Base-by-base conservation (phyloP, 2,329 filamentous ascomycete genomes). In the Torrubiellomyces zombiae region DNA sequence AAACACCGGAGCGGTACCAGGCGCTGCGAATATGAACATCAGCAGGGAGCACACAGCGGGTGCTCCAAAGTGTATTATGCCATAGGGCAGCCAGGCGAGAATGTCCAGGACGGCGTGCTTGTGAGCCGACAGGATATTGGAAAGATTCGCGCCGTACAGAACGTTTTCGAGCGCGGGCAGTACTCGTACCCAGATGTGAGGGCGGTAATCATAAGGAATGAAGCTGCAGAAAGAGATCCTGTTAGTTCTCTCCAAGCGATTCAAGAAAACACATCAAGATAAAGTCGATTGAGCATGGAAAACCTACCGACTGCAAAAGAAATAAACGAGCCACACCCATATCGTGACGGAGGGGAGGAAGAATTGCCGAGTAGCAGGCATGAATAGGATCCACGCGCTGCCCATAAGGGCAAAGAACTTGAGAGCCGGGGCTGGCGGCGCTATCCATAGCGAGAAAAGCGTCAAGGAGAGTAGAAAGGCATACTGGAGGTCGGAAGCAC, bases 91-190 rank as follows among this genome's bases (percentile, higher is more conserved):
- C 85, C 85, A 94, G 10, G 86, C 86, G 28, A 94, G 58, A 28
- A 95, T 60, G 45, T 94, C 85, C 28, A 94, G 69, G 24, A 81
- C 60, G 6, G 77, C 68, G 50, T 79, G 75, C 42, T 86, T 80
- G 55, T 93, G 81, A 22, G 81, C 81, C 9, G 85, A 92, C 27
- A 95, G 68, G 42, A 94, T 91, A 51, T 93, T 94, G 56, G 82
- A 92, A 29, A 94, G 64, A 53, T 94, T 94, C 34, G 85, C 83
- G 39, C 86, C 86, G 47, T 94, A 95, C 17, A 95, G 65, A 33
- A 95, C 89, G 51, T 95, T 94, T 55, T 95, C 86, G 35, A 95
- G 68, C 11, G 86, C 82, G 4, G 86, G 86, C 18, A 95, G 67
- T 15, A 95, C 82, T 43, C 85, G 82, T 37, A 94, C 86, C 80